Conservation (phyloP, 768 basidiomycete genomes). For the Leucosporidium yakuticum region DNA sequence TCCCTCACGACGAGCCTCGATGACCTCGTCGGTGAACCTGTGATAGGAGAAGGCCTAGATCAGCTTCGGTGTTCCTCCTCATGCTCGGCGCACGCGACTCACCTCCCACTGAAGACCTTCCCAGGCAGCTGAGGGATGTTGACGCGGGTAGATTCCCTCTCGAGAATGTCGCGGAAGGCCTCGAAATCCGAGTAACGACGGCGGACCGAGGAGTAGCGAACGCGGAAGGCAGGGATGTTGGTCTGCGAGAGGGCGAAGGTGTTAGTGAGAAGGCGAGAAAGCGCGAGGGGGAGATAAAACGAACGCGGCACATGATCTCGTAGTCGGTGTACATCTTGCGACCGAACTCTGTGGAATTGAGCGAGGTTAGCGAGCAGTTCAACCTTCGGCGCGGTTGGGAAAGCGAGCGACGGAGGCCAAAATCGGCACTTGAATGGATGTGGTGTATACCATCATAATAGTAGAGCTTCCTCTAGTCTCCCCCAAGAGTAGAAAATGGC, state of each 20-base stretch:
- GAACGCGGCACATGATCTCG: slow-evolving; percentile 92
- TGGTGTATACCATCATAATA: too few species aligned
- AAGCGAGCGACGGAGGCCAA: too few species aligned
- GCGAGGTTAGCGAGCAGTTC: background rate
- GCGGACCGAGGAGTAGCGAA: slow-evolving; percentile 82
- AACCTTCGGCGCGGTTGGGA: too few species aligned
- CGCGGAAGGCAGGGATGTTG: slow-evolving; percentile 94
- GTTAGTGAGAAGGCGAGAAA: background rate
- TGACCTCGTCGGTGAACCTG: slow-evolving; percentile 88
- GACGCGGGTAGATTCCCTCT: slow-evolving; percentile 91
- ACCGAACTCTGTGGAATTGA: slow-evolving; percentile 65
- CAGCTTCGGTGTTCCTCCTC: background rate
- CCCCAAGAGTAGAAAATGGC: too few species aligned
- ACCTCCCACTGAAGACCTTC: slow-evolving; percentile 92
- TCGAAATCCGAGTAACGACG: slow-evolving; percentile 89
- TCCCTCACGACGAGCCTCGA: slow-evolving; percentile 84
- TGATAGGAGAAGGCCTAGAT: background rate
- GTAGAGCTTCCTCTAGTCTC: too few species aligned
- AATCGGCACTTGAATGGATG: too few species aligned
- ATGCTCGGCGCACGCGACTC: background rate
- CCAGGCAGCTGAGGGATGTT: slow-evolving; percentile 97
- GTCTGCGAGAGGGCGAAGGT: slow-evolving; percentile 55
- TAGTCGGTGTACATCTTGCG: slow-evolving; percentile 99
- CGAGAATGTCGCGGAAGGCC: slow-evolving; percentile 94
- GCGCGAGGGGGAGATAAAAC: background rate